These are phyloP conservation scores for Salix udensis DNA, from an alignment of 345 rosid species.

Conservation along the genomic window DNA sequence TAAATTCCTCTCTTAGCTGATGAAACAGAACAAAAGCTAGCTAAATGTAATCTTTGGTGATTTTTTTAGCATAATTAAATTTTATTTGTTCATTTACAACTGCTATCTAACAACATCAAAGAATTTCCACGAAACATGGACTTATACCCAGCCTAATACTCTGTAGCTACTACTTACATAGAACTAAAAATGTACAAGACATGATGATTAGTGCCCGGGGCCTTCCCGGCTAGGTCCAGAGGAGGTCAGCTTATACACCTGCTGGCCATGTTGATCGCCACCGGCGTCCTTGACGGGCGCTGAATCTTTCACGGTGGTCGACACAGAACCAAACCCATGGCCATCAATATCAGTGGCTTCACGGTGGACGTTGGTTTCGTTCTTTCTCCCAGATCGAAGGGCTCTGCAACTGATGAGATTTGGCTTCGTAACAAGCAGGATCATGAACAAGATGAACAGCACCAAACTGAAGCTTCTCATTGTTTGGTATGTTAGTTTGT, in stretches of 20 bases:
- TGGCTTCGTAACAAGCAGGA: slow-evolving; percentile 32
- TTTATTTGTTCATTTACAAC: background rate
- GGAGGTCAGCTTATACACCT: slow-evolving; percentile 43
- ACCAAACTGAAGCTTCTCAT: slow-evolving; percentile 38
- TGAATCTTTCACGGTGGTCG: slow-evolving; percentile 6
- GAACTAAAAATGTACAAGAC: background rate
- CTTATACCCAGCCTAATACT: background rate
- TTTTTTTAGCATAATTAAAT: background rate
- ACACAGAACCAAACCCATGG: slow-evolving; percentile 11
- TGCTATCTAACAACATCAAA: slow-evolving; percentile 15
- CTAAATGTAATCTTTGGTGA: background rate
- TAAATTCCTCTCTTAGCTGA: no score
- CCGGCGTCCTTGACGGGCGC: background rate
- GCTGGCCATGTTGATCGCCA: background rate
- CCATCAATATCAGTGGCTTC: background rate
- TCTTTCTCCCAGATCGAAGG: slow-evolving; percentile 13
- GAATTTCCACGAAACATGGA: slow-evolving; percentile 16
- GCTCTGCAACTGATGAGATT: slow-evolving; percentile 33
- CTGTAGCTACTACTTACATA: background rate
- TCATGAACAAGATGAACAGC: slow-evolving; percentile 30
- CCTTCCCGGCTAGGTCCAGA: slow-evolving; percentile 85
- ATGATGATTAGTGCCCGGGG: slow-evolving; percentile 49
- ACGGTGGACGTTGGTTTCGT: slow-evolving; percentile 11
- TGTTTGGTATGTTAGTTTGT: slow-evolving; percentile 1
- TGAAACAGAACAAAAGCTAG: no score